phyloP scores from a whole-genome alignment of 2,329 filamentous ascomycete species.

The Trichoderma koningiopsis region DNA sequence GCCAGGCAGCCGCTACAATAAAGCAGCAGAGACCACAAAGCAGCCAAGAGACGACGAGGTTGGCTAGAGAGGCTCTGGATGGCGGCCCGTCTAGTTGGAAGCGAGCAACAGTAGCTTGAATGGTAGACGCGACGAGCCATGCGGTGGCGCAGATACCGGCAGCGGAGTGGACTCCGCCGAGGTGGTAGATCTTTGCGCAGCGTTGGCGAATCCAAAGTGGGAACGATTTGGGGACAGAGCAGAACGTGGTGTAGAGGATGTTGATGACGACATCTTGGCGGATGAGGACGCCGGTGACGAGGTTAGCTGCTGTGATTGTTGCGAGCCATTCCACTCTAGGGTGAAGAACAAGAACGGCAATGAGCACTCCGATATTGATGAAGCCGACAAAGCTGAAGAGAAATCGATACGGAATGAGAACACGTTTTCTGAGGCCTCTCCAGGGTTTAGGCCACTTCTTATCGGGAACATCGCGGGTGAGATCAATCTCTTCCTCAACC shows the following conservation, averaged over 20 bases:
- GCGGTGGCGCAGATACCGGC: conserved; percentile 52
- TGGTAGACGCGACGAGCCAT: conserved; percentile 52
- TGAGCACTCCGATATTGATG: conserved; percentile 52
- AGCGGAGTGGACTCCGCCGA: conserved; percentile 55
- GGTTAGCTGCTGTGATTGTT: conserved; percentile 51
- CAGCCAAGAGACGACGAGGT: conserved; percentile 56
- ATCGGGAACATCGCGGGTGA: conserved; percentile 40
- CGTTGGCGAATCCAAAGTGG: conserved; percentile 53
- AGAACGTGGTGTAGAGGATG: conserved; percentile 49
- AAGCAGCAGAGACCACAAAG: conserved; percentile 58
- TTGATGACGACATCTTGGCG: conserved; percentile 59
- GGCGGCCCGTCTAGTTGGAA: conserved; percentile 29
- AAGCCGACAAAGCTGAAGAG: conserved; percentile 58
- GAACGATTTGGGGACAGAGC: conserved; percentile 48
- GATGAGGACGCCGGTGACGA: conserved; percentile 53
- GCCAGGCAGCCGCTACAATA: conserved; percentile 66
- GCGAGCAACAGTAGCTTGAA: conserved; percentile 42
- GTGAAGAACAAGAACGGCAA: conserved; percentile 43
- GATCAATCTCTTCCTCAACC: conserved; percentile 34
- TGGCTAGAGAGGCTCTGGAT: conserved; percentile 44
- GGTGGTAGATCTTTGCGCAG: conserved; percentile 54
- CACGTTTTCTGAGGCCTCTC: conserved; percentile 46
- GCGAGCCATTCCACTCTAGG: conserved; percentile 43
- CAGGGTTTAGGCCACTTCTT: conserved; percentile 45
- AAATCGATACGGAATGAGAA: conserved; percentile 58